Evolutionary conservation across 306 rosid species (phyloP).

Genomic region (Vigna radiata): DNA sequence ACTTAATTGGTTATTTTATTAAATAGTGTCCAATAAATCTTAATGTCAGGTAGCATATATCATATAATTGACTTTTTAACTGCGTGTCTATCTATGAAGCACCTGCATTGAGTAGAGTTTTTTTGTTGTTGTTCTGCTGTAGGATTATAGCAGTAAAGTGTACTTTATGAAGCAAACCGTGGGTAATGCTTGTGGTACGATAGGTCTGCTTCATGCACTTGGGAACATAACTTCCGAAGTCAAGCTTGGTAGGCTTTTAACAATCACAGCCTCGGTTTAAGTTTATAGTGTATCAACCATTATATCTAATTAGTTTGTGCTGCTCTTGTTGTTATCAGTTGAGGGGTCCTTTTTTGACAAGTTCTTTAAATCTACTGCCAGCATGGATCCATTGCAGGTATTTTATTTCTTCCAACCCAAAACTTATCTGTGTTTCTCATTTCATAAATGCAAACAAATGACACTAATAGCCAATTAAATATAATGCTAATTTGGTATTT

Average conservation of each 20-base stretch:
- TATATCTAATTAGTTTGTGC: constrained; percentile 16
- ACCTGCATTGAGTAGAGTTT: constrained; percentile 4
- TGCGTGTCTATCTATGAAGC: neutral
- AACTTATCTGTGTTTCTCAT: constrained; percentile 26
- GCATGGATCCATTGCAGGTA: constrained; percentile 85
- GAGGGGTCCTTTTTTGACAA: constrained; percentile 87
- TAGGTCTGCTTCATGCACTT: constrained; percentile 96
- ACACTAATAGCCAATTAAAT: constrained; percentile 5
- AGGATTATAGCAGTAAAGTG: constrained; percentile 69
- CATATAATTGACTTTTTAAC: neutral
- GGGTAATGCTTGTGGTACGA: constrained; percentile 95
- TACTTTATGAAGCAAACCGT: constrained; percentile 94
- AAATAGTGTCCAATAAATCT: constrained; percentile 18
- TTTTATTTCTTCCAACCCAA: constrained; percentile 36
- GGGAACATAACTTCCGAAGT: constrained; percentile 84
- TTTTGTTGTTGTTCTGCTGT: constrained; percentile 45
- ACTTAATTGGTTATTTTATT: constrained; percentile 14
- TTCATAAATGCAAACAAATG: constrained; percentile 5
- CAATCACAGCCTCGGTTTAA: neutral
- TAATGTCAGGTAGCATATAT: constrained; percentile 10
- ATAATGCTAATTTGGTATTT: constrained; percentile 30
- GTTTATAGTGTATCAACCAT: neutral
- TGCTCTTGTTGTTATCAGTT: constrained; percentile 55
- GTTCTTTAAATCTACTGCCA: constrained; percentile 80
- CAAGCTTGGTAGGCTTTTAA: constrained; percentile 67